Evolutionary conservation across 2,329 filamentous ascomycete genomes (phyloP), one percentile per base, ranked within the genome.

Genomic region (Tolypocladium tropicale): DNA sequence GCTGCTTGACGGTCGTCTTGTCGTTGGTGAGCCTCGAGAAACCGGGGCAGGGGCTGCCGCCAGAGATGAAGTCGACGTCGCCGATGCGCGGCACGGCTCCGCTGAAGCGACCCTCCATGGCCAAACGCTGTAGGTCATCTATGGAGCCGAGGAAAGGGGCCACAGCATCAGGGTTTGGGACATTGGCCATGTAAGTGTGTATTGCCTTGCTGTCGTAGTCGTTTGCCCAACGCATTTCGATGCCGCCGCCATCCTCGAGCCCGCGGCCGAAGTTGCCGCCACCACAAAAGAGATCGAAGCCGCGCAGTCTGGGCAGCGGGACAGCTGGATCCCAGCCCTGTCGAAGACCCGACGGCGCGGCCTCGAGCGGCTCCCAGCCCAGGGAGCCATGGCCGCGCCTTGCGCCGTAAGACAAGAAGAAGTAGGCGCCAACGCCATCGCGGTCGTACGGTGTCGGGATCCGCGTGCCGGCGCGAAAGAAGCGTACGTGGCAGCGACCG

Each of bases 181-280:
- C 66, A 56, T 94, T 94, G 0, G 88, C 88, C 68, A 83, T 81
- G 60, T 90, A 89, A 0, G 86, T 89, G 53, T 90, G 85, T 0
- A 92, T 78, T 0, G 89, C 87, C 6, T 75, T 70, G 0, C 71
- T 61, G 56, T 79, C 80, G 57, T 82, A 81, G 63, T 95, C 90
- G 30, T 92, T 85, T 0, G 82, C 83, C 74, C 82, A 87, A 3
- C 76, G 73, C 67, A 88, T 87, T 30, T 83, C 67, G 0, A 91
- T 76, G 0, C 76, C 83, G 0, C 84, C 83, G 1, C 82, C 82
- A 54, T 91, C 88, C 67, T 91, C 88, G 0, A 95, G 73, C 0
- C 89, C 89, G 33, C 87, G 78, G 6, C 89, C 89, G 53, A 94
- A 83, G 54, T 86, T 90, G 0, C 90, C 89, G 21, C 86, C 85